These are phyloP conservation scores for Emydomyces testavorans DNA, from an alignment of 2,329 filamentous ascomycete species.

Conservation along the genomic window DNA sequence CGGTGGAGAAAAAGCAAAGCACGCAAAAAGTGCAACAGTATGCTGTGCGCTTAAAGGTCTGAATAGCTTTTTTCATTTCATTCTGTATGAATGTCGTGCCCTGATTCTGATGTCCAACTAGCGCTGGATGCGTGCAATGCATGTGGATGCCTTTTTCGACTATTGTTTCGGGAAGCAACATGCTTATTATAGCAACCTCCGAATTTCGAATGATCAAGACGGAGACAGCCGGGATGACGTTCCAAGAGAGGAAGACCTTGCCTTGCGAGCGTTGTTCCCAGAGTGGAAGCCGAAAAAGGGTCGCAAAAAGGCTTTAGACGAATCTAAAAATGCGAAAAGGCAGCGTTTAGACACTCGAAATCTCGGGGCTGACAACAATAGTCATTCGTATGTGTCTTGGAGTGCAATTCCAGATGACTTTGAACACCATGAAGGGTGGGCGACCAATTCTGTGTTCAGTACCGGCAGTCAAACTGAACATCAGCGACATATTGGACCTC, in stretches of 20 bases:
- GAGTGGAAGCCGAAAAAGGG: constrained; percentile 55
- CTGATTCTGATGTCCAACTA: constrained; percentile 25
- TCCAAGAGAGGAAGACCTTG: constrained; percentile 75
- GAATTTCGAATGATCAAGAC: constrained; percentile 51
- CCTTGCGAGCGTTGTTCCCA: constrained; percentile 69
- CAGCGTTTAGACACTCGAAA: constrained; percentile 45
- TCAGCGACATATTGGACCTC: constrained; percentile 17
- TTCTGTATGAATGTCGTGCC: constrained; percentile 11
- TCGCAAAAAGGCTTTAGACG: constrained; percentile 50
- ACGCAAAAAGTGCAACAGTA: constrained; percentile 93
- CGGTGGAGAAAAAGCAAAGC: constrained; percentile 71
- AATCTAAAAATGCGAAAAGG: constrained; percentile 46
- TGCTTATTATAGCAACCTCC: constrained; percentile 67
- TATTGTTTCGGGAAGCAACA: constrained; percentile 70
- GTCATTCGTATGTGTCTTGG: constrained; percentile 28
- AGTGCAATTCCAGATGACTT: constrained; percentile 46
- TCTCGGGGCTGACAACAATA: background rate
- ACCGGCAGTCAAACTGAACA: constrained; percentile 26
- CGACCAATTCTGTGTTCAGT: constrained; percentile 29
- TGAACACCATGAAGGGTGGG: constrained; percentile 35
- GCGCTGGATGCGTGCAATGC: constrained; percentile 97
- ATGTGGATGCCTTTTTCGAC: constrained; percentile 88
- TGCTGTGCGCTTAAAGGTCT: constrained; percentile 77
- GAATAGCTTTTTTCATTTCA: constrained; percentile 15
- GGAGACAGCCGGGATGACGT: constrained; percentile 67